Conservation (phyloP, 352 stramenopile species). For the Thalassiosira exigua region DNA sequence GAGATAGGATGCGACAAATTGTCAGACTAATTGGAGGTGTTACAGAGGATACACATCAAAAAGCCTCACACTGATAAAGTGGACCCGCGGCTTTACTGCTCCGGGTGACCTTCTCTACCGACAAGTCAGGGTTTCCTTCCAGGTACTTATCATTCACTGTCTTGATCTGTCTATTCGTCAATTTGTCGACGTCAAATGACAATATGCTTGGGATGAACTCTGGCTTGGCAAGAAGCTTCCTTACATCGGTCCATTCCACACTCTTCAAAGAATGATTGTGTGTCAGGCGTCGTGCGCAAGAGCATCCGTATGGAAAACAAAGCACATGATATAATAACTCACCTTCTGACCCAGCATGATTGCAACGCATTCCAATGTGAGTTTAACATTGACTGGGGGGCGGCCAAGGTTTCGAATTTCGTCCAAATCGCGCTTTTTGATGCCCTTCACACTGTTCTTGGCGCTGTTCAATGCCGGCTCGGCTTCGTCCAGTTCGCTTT, state of each 20-base stretch:
- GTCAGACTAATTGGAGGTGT: too few species aligned
- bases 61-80: slow-evolving; percentile 99
- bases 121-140: slow-evolving; percentile 87
- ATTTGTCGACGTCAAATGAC: slow-evolving; percentile 97
- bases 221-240: slow-evolving; percentile 95
- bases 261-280: too few species aligned
- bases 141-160: slow-evolving; percentile 96
- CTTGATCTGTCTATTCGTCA: slow-evolving; percentile 93
- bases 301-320: too few species aligned
- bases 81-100: slow-evolving; percentile 94
- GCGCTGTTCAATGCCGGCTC: slow-evolving; percentile 97
- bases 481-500: slow-evolving; percentile 95
- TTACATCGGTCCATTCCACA: slow-evolving; percentile 96
- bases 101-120: slow-evolving; percentile 77
- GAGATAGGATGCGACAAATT: too few species aligned
- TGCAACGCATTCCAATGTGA: slow-evolving; percentile 91
- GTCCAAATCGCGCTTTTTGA: slow-evolving; percentile 98
- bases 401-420: slow-evolving; percentile 96
- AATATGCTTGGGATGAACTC: slow-evolving; percentile 99
- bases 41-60: too few species aligned
- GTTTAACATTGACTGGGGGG: slow-evolving; percentile 94
- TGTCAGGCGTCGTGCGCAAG: too few species aligned
- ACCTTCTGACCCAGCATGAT: slow-evolving; percentile 99
- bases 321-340: too few species aligned
- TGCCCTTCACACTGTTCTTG: slow-evolving; percentile 96